Evolutionary conservation across 179 eudicot species (phyloP), one percentile per base, ranked within the genome.

Genomic region (Gypsophila paniculata): DNA sequence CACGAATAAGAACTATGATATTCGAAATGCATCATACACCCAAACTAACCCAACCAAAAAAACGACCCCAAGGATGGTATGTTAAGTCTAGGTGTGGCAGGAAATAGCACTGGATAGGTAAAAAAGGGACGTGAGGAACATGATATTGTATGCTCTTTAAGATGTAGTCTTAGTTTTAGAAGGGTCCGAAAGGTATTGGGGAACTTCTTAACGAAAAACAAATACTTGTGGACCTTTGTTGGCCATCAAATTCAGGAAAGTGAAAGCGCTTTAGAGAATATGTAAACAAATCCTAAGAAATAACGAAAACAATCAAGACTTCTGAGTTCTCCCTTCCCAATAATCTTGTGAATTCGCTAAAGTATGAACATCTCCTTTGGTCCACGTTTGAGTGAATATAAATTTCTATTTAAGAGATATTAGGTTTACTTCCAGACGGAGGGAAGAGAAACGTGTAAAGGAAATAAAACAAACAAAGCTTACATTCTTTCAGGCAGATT

Each of bases 401-500:
- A 34, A 66, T 44, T 13, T 46, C 21, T 51, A 51, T 17, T 17
- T 17, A 5, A 32, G 18, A n/a, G 36, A 66, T n/a, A 42, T 32
- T 22, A 15, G 21, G 38, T 14, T 36, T 14, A 26, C 1, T 49
- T 14, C 19, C 44, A 38, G 8, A 51, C n/a, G 38, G 19, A 22
- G 23, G 29, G 39, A 39, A 26, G 10, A 48, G 4, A 10, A 21
- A 53, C 18, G 34, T 44, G 74, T 29, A 21, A 36, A 71, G 73
- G 61, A 60, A 66, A 76, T 63, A 71, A 68, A 29, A 74, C 69
- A 62, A 62, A 74, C 75, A 58, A 58, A 52, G 60, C 74, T 71
- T 86, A 93, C 98, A 93, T 79, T 81, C 79, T 86, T 77, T 80
- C 79, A 52, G 97, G 94, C 69, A 92, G 80, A 74, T 71, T 82